Evolutionary conservation across 73 alveolate genomes (phyloP).

Genomic region (Paramecium pentaurelia): DNA sequence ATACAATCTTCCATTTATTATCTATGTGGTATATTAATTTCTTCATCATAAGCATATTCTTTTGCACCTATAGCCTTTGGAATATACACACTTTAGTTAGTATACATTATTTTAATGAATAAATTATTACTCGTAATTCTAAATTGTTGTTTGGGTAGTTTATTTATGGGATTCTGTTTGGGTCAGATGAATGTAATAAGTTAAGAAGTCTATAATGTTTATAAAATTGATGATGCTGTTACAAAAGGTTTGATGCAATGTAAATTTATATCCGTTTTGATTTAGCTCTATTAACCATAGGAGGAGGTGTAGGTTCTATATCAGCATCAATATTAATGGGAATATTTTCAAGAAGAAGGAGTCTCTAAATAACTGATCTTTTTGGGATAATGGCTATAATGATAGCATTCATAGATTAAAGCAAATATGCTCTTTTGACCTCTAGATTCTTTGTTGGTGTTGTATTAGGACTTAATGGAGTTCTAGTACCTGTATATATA

Average conservation of each 20-base stretch:
- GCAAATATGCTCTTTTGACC: not conserved
- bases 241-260: conserved; percentile 17
- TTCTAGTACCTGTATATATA: conserved; percentile 4
- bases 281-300: conserved; percentile 10
- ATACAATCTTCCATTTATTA: conserved; percentile 60
- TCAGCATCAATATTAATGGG: not conserved
- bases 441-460: not conserved
- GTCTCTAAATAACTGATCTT: not conserved
- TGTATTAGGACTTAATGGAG: conserved; percentile 16
- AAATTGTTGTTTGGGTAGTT: conserved; percentile 33
- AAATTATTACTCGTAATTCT: not conserved
- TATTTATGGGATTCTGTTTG: conserved; percentile 7
- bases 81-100: not conserved
- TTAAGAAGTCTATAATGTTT: not conserved
- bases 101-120: conserved; percentile 6
- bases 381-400: not conserved
- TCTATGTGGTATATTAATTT: conserved; percentile 41
- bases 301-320: conserved; percentile 9
- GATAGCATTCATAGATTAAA: not conserved
- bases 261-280: not conserved
- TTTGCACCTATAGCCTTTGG: conserved; percentile 55
- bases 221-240: not conserved
- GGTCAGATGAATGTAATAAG: not conserved
- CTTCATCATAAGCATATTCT: conserved; percentile 60
- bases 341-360: not conserved